Evolutionary conservation across 805 yeast genomes (phyloP).

Genomic region (Candida schatavii): DNA sequence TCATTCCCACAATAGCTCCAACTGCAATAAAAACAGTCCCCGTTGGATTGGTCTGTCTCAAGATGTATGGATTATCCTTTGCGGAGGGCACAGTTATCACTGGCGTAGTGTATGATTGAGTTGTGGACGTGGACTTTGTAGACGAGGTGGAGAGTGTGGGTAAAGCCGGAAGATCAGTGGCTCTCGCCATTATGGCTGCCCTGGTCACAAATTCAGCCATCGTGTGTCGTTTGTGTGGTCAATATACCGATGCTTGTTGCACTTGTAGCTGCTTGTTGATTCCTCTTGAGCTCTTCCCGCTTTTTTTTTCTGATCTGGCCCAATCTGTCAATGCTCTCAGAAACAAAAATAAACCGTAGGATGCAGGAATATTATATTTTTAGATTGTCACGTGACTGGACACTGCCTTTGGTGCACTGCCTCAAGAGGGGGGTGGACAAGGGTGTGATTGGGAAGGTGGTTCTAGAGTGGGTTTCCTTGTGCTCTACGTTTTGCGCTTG

Average conservation of each 20-base stretch:
- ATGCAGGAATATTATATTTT: too few relatives aligned
- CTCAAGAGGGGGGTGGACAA: too few relatives aligned
- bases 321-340: neutral
- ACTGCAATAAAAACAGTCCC: slow-evolving; percentile 86
- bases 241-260: too few relatives aligned
- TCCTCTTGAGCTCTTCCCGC: neutral
- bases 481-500: too few relatives aligned
- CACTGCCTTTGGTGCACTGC: too few relatives aligned
- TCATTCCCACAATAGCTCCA: slow-evolving; percentile 64
- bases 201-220: neutral
- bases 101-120: slow-evolving; percentile 41
- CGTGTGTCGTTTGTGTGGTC: too few relatives aligned
- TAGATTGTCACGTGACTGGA: too few relatives aligned
- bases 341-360: neutral
- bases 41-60: slow-evolving; percentile 49
- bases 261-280: neutral
- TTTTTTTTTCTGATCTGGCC: neutral
- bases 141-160: slow-evolving; percentile 10
- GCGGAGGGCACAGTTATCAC: slow-evolving; percentile 57
- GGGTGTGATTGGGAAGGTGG: too few relatives aligned
- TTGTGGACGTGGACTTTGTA: slow-evolving; percentile 13
- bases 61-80: slow-evolving; percentile 61
- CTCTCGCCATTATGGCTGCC: too few relatives aligned
- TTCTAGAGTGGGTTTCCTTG: too few relatives aligned
- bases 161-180: slow-evolving; percentile 2